Base-by-base conservation (phyloP, 2,329 filamentous ascomycete species). In the Hymenoscyphus linearis region DNA sequence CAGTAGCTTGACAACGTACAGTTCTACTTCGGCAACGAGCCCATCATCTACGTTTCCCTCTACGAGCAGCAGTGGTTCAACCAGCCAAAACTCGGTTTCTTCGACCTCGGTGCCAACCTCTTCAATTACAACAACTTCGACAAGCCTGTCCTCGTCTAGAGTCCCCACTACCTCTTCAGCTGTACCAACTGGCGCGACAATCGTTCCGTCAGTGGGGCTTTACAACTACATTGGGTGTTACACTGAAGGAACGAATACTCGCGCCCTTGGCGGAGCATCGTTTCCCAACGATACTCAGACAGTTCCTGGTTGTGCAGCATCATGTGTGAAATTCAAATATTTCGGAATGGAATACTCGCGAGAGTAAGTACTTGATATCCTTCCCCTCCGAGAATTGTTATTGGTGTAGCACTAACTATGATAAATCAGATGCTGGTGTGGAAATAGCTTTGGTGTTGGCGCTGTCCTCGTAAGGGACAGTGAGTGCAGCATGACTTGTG, bases 151-250 rank as follows among this genome's bases (percentile, higher is more conserved):
- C 9, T 60, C n/a, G 13, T 31, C 56, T 16, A 47, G 5, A 9
- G n/a, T 44, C 18, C 40, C 58, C 4, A 55, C 62, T 7, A 60
- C 22, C 18, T 62, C 55, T 7, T 60, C 65, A 10, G 60, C 67
- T 18, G 63, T 59, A 1, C 66, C 64, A 27, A 64, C 64, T 12
- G 60, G 61, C 3, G 64, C 65, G 14, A 60, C 61, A 3, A 65
- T 64, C 18, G 58, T 67, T 0, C 63, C 65, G 4, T 68, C 59
- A 27, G 61, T 50, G 58, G 69, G 52, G 57, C 62, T 22, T 3
- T 68, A 58, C 18, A 70, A 67, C 59, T 68, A 69, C 18, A 58
- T 71, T 5, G 71, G 71, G 12, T 74, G 73, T 62, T 72, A 66
- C 31, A 68, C 68, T 2, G 71, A 74, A 52, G 63, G 67, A 2